Evolutionary conservation across 768 basidiomycete species (phyloP), one percentile per base, ranked within the genome.

Genomic region (Podaxis sp.): DNA sequence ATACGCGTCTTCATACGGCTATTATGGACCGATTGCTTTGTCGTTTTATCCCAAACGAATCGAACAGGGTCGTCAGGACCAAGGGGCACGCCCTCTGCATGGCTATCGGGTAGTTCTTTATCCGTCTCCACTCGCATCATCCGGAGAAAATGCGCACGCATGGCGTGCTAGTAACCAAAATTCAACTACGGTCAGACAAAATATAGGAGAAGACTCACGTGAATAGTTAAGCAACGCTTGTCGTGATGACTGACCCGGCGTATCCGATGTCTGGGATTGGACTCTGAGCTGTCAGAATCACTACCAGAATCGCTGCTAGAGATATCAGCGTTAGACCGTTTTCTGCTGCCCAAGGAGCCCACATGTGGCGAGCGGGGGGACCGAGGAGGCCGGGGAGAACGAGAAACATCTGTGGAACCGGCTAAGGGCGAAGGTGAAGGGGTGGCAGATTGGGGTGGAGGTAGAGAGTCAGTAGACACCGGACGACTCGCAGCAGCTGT

Each of bases 21-120:
- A 63, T 92, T 92, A 67, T 91, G 90, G 19, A 85, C 80, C 1
- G 89, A 91, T 67, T 91, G 88, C 63, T 85, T 89, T 11, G 82
- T 77, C 2, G 90, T 92, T 71, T 89, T 90, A 64, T 88, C 85
- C 90, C 90, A 92, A 3, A 90, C 86, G 65, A 91, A 91, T 19
- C 90, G 86, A 13, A 91, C 77, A 1, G 88, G 82, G n/a, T 86
- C 81, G 22, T 77, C 70, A 11, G 76, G 67, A 2, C 73, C 75
- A 1, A 86, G 67, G 2, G 73, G 67, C 11, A 71, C 75, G 15
- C 84, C 86, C 67, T 91, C 89, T 9, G 68, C 66, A 67, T 89
- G 84, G 57, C 82, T 85, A 60, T 84, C 83, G 0, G 90, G 90
- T 7, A 91, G 74, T 1, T 80, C 69, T 63, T 84, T 83, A 66